These are phyloP conservation scores for Amanita molliuscula DNA, from an alignment of 768 basidiomycete species.

Conservation along the genomic window DNA sequence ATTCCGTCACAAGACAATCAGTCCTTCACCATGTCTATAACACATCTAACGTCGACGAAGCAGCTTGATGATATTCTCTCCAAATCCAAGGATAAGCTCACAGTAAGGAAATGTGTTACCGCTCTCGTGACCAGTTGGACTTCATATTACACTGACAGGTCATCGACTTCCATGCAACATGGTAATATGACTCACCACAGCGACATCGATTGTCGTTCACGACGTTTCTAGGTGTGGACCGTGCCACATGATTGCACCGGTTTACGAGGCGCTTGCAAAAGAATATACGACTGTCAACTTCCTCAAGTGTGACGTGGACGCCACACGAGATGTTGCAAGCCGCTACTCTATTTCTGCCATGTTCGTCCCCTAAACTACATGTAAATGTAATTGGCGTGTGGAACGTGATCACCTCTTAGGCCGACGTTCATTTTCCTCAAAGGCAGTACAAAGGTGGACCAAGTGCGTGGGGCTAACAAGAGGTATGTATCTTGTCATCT, in stretches of 20 bases:
- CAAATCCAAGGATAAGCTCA: slow-evolving; percentile 51
- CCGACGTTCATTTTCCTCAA: slow-evolving; percentile 78
- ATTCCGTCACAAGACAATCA: not conserved
- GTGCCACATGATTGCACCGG: slow-evolving; percentile 75
- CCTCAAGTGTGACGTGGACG: slow-evolving; percentile 76
- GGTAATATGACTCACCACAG: slow-evolving; percentile 31
- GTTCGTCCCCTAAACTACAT: slow-evolving; percentile 26
- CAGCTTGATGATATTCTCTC: slow-evolving; percentile 52
- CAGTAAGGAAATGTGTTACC: slow-evolving; percentile 27
- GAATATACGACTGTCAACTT: slow-evolving; percentile 68
- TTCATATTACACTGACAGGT: slow-evolving; percentile 32
- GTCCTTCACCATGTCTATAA: slow-evolving; percentile 32
- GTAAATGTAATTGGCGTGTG: not conserved
- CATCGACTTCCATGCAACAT: slow-evolving; percentile 81
- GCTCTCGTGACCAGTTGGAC: not conserved
- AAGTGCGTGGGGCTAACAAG: slow-evolving; percentile 63
- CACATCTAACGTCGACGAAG: slow-evolving; percentile 50
- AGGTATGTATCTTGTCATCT: slow-evolving; percentile 28
- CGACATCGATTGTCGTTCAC: not conserved
- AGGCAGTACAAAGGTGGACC: slow-evolving; percentile 55
- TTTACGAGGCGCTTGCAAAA: slow-evolving; percentile 59
- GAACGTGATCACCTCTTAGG: slow-evolving; percentile 30
- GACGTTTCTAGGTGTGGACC: slow-evolving; percentile 64
- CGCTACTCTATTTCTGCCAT: slow-evolving; percentile 62
- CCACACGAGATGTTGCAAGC: slow-evolving; percentile 54